Evolutionary conservation across 805 yeast genomes (phyloP), one percentile per base, ranked within the genome.

Genomic region (Naumovozyma dairenensis): DNA sequence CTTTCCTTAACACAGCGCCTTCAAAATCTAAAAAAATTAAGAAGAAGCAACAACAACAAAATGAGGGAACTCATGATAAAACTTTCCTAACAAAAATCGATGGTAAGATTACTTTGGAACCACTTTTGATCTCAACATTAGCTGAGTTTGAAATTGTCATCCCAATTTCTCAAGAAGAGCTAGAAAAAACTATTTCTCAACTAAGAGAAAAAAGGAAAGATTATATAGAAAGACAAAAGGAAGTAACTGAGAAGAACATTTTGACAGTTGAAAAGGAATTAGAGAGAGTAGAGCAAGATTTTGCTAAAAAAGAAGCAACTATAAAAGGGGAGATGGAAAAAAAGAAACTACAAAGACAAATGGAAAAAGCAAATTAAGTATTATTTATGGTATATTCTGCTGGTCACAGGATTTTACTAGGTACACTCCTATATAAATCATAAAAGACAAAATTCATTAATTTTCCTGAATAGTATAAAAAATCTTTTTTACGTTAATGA

Each of bases 91-190:
- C 21, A 13, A 10, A 12, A 8, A 27, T 38, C 26, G 46, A 47
- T 37, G 46, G 42, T 9, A 71, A 71, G 58, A 76, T 85, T 56
- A 67, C 76, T 36, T 71, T 89, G 46, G 86, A 85, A 55, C 79
- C 93, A 32, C 79, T 76, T 37, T 69, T 83, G 40, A 76, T 87
- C 47, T 74, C 77, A 40, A 70, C 79, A 32, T 71, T 89, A 48
- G 68, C 82, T 40, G 78, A 79, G 48, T 70, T 86, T 52, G 73
- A 74, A 34, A 69, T 87, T 43, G 66, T 80, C 27, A 70, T 86
- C 43, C 97, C 97, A 53, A 66, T 78, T 39, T 69, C 74, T 47
- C 62, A 71, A 43, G 87, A 76, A n/a, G 86, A 81, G 34, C 74
- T 79, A 42, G 68, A 77, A 24, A 59, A 59, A 28, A 74, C 87